phyloP scores from a whole-genome alignment of 805 yeast genomes.

The Yamadazyma sp. region DNA sequence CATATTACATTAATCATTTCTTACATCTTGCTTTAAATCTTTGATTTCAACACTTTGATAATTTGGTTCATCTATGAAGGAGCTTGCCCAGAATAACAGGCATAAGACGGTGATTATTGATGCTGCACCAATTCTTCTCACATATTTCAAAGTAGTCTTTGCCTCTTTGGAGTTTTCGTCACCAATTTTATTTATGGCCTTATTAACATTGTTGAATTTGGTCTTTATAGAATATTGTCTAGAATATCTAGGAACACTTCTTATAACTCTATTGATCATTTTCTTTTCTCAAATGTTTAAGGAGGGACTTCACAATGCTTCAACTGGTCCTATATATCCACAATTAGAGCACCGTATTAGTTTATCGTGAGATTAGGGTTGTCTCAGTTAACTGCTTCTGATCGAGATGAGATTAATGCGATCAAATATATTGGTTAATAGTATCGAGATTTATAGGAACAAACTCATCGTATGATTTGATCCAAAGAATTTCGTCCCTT shows the following conservation, averaged over 20 bases:
- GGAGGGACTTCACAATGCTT: too few species aligned
- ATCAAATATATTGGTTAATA: slow-evolving; percentile 1
- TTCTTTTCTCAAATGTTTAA: too few species aligned
- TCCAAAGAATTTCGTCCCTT: slow-evolving; percentile 65
- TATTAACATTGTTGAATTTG: slow-evolving; percentile 20
- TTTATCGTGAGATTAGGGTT: too few species aligned
- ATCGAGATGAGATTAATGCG: too few species aligned
- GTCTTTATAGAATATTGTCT: slow-evolving; percentile 13
- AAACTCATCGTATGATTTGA: slow-evolving; percentile 13
- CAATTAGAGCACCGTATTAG: too few species aligned
- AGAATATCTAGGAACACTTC: too few species aligned
- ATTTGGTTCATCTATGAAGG: slow-evolving; percentile 14
- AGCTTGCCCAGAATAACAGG: slow-evolving; percentile 26
- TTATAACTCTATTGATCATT: too few species aligned
- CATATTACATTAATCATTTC: slow-evolving; percentile 9
- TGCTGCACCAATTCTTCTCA: slow-evolving; percentile 22
- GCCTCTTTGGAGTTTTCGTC: slow-evolving; percentile 32
- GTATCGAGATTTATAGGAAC: slow-evolving; percentile 3
- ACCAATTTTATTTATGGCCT: slow-evolving; percentile 27
- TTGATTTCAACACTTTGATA: slow-evolving; percentile 1
- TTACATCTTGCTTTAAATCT: slow-evolving; percentile 23
- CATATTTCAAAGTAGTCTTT: slow-evolving; percentile 20
- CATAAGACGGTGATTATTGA: slow-evolving; percentile 26
- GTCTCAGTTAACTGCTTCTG: too few species aligned
- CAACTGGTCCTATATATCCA: too few species aligned